phyloP scores from a whole-genome alignment of 495 filamentous ascomycete species.

The Staphylotrichum tortipilum region DNA sequence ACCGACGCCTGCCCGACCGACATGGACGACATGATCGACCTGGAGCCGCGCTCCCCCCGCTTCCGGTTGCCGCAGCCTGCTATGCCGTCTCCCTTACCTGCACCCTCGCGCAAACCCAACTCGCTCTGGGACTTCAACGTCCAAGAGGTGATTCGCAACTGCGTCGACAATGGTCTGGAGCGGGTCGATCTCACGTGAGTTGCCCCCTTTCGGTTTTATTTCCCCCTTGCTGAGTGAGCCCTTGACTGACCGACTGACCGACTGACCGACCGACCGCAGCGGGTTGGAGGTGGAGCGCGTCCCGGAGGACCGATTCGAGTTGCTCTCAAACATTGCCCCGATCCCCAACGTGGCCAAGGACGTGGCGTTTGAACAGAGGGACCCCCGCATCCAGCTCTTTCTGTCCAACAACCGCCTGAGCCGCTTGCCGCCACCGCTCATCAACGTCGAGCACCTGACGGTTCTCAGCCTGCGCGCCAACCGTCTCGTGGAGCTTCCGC shows the following conservation, averaged over 20 bases:
- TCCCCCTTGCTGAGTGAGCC: background rate
- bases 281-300: conserved; percentile 26
- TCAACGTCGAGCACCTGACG: conserved; percentile 49
- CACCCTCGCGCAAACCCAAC: conserved; percentile 4
- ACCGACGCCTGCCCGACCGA: conserved; percentile 48
- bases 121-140: conserved; percentile 27
- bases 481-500: conserved; percentile 53
- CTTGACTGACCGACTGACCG: too few relatives aligned
- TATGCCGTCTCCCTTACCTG: background rate
- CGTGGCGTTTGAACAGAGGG: conserved; percentile 30
- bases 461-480: conserved; percentile 69
- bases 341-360: conserved; percentile 34
- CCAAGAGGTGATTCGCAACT: conserved; percentile 38
- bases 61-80: too few relatives aligned
- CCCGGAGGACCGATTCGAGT: conserved; percentile 42
- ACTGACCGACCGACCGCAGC: conserved; percentile 21
- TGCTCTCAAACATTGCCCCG: conserved; percentile 51
- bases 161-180: conserved; percentile 53
- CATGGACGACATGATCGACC: conserved; percentile 27
- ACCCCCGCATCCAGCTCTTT: conserved; percentile 54
- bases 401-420: conserved; percentile 53
- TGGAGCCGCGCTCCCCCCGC: conserved; percentile 14
- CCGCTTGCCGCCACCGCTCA: conserved; percentile 41
- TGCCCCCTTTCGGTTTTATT: too few relatives aligned
- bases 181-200: conserved; percentile 59